phyloP scores from a whole-genome alignment of 1,284 basidiomycete species.

The Cryptococcus sp. region DNA sequence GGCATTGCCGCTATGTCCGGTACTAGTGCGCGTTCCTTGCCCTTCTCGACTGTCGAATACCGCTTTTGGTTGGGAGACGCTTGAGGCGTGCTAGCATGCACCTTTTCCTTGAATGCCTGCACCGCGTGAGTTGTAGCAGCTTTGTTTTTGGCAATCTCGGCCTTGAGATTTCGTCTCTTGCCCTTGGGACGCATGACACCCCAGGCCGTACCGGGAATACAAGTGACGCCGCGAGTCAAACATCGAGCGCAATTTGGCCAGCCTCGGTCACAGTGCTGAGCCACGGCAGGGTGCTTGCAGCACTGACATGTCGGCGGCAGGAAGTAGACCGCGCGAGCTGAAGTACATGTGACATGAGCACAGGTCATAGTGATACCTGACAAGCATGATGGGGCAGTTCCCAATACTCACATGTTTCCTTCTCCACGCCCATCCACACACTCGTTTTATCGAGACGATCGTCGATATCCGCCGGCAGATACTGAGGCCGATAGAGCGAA shows the following conservation, averaged over 20 bases:
- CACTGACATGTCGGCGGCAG: slow-evolving; percentile 34
- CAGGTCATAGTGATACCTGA: background rate
- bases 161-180: slow-evolving; percentile 22
- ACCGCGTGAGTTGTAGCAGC: background rate
- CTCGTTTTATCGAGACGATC: slow-evolving; percentile 28
- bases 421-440: slow-evolving; percentile 41
- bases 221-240: slow-evolving; percentile 14
- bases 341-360: slow-evolving; percentile 3
- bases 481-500: slow-evolving; percentile 34
- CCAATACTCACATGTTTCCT: slow-evolving; percentile 23
- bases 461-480: slow-evolving; percentile 39
- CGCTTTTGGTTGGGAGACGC: background rate
- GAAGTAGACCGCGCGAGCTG: slow-evolving; percentile 39
- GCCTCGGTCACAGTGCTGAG: slow-evolving; percentile 35
- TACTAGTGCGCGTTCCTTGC: slow-evolving; percentile 23
- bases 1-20: slow-evolving; percentile 1
- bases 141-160: slow-evolving; percentile 11
- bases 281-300: slow-evolving; percentile 27
- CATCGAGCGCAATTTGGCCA: slow-evolving; percentile 38
- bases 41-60: slow-evolving; percentile 21
- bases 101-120: background rate
- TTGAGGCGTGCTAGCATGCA: background rate
- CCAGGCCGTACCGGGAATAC: slow-evolving; percentile 26
- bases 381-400: background rate
- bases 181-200: slow-evolving; percentile 21